Base-by-base conservation (phyloP, 2,329 filamentous ascomycete genomes). In the Sporothrix humicola region DNA sequence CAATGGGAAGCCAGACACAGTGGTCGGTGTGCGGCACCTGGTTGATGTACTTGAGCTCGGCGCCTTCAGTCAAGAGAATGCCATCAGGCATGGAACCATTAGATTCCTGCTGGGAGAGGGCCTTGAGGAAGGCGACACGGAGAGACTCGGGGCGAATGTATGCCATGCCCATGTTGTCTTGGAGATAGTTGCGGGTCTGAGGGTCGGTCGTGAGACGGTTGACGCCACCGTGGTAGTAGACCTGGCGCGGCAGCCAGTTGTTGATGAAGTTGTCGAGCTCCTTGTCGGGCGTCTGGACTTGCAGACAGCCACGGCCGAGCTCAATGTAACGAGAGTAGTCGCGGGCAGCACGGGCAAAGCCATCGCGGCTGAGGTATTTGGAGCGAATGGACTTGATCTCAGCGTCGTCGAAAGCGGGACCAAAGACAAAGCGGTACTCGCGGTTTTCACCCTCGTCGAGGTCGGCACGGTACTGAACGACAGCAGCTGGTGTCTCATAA, bases 101-200 rank as follows among this genome's bases (percentile, higher is more conserved):
- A 15, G 82, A 78, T 76, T 88, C 85, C 76, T 89, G 87, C 76
- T 89, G 87, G 0, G 83, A 81, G 2, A 89, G 81, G 0, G 87
- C 83, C 1, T 79, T 86, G 56, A 87, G 66, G 73, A 89, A 83
- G 6, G 87, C 84, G 44, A 81, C 79, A 3, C 86, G 84, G 23
- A 86, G 81, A 1, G 87, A 84, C 3, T 81, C 78, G 0, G 87
- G 86, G 74, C 84, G 84, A 80, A 89, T 86, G 79, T 84, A 89
- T 68, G 83, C 84, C 87, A 89, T 89, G 73, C 87, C 87, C 87
- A 89, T 88, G 78, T 87, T 88, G 79, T 89, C 87, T 77, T 89
- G 87, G 2, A 89, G 79, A 76, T 88, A 89, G 77, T 89, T 89
- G 59, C 87, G 84, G 8, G 87, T 89, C 77, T 89, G 87, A 23